Conservation (phyloP, 257 asterid genomes). For the Leonotis leonurus region DNA sequence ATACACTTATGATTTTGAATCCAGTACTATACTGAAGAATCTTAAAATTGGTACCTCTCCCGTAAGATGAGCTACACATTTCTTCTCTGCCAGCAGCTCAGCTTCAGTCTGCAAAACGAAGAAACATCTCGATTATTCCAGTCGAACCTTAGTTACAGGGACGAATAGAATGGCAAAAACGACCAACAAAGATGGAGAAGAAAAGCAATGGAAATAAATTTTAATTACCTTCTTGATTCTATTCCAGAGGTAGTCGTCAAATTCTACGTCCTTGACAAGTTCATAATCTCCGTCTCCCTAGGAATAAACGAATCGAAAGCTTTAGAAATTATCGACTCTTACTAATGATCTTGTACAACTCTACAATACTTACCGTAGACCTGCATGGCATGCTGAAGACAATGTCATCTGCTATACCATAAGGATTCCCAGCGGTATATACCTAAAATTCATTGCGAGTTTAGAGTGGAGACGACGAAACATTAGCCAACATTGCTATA, state of each 20-base stretch:
- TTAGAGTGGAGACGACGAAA: background rate
- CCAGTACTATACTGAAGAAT: background rate
- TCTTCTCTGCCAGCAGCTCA: conserved; percentile 90
- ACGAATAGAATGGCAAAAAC: background rate
- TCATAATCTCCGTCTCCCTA: conserved; percentile 96
- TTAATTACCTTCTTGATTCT: conserved; percentile 87
- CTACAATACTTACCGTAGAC: conserved; percentile 51
- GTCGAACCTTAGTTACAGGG: background rate
- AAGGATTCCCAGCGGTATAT: conserved; percentile 79
- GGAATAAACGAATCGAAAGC: background rate
- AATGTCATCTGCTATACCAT: conserved; percentile 73
- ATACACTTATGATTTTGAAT: background rate
- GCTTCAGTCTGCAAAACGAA: conserved; percentile 79
- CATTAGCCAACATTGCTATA: background rate
- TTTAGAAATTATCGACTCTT: background rate
- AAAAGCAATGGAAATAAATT: no score
- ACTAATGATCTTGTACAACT: background rate
- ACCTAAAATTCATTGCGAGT: conserved; percentile 35
- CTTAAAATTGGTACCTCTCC: conserved; percentile 56
- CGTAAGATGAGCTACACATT: conserved; percentile 95
- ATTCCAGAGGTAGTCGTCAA: conserved; percentile 74
- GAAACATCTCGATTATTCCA: background rate
- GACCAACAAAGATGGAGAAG: background rate
- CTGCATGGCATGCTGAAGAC: conserved; percentile 99
- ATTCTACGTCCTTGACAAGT: conserved; percentile 65